Conservation (phyloP, 2,329 filamentous ascomycete species). For the Aspergillus sergii region DNA sequence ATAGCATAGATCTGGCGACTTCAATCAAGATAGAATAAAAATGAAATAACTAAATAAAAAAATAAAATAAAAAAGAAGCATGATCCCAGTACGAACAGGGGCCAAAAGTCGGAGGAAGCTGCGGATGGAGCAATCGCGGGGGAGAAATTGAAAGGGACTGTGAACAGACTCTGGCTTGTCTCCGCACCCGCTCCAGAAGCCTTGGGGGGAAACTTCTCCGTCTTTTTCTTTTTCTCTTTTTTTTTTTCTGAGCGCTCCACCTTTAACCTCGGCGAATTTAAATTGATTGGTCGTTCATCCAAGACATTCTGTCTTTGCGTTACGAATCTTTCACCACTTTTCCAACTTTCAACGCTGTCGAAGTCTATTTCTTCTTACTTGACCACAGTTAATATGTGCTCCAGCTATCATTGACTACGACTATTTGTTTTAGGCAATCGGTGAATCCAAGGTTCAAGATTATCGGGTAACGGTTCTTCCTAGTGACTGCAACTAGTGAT, state of each 20-base stretch:
- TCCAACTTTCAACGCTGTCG: no score
- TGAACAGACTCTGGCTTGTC: not conserved
- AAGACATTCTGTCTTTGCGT: not conserved
- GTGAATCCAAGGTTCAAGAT: no score
- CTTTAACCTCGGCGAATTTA: not conserved
- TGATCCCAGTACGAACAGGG: not conserved
- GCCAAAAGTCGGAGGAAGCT: not conserved
- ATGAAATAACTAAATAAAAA: no score
- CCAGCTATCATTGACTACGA: no score
- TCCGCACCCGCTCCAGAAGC: slow-evolving; percentile 5
- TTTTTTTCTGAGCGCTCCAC: not conserved
- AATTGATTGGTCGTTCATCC: not conserved
- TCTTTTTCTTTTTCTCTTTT: no score
- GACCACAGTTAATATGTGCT: not conserved
- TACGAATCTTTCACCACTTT: not conserved
- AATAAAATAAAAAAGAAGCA: not conserved
- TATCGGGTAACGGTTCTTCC: not conserved
- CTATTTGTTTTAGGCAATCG: no score
- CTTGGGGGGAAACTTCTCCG: not conserved
- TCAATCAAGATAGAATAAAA: not conserved
- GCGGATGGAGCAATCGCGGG: slow-evolving; percentile 6
- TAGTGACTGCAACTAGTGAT: not conserved
- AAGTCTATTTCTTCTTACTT: not conserved
- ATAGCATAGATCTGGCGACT: not conserved
- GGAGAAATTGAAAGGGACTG: not conserved